phyloP scores from a whole-genome alignment of 495 filamentous ascomycete species.

The Amphirosellinia nigrospora region DNA sequence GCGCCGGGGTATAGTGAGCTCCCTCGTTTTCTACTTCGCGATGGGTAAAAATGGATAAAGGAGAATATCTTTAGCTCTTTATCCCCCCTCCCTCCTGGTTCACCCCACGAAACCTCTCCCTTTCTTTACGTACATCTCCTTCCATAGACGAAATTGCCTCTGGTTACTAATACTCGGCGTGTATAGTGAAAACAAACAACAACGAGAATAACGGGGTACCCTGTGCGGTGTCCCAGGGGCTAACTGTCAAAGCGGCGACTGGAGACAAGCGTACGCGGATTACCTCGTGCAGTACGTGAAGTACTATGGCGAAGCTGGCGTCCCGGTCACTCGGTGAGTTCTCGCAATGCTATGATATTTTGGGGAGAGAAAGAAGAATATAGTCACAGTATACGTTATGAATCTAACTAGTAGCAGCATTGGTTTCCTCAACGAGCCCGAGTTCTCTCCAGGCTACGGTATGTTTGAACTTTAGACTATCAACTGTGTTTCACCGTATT shows the following conservation, averaged over 20 bases:
- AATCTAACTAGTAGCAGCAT: slow-evolving; percentile 27
- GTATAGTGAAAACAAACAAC: slow-evolving; percentile 62
- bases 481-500: too few relatives aligned
- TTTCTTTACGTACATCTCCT: not conserved
- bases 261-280: slow-evolving; percentile 62
- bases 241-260: slow-evolving; percentile 56
- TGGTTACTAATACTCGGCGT: slow-evolving; percentile 46
- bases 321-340: slow-evolving; percentile 57
- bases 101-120: not conserved
- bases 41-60: too few relatives aligned
- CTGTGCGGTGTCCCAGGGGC: slow-evolving; percentile 57
- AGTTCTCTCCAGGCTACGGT: slow-evolving; percentile 45
- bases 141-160: not conserved
- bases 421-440: slow-evolving; percentile 50
- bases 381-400: not conserved
- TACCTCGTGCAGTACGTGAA: slow-evolving; percentile 60
- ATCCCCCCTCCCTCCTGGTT: too few relatives aligned
- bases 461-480: not conserved
- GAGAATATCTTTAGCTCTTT: too few relatives aligned
- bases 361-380: not conserved
- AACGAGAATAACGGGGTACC: slow-evolving; percentile 59
- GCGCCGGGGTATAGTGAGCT: slow-evolving; percentile 23
- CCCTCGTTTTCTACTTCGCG: not conserved
- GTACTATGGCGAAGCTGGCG: slow-evolving; percentile 57
- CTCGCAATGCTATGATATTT: slow-evolving; percentile 22